A percentile compares a stretch with the other conserved stretches of the same genome.
Conservation (phyloP, 2,329 filamentous ascomycete species). For the Camptophora hylomeconis region DNA sequence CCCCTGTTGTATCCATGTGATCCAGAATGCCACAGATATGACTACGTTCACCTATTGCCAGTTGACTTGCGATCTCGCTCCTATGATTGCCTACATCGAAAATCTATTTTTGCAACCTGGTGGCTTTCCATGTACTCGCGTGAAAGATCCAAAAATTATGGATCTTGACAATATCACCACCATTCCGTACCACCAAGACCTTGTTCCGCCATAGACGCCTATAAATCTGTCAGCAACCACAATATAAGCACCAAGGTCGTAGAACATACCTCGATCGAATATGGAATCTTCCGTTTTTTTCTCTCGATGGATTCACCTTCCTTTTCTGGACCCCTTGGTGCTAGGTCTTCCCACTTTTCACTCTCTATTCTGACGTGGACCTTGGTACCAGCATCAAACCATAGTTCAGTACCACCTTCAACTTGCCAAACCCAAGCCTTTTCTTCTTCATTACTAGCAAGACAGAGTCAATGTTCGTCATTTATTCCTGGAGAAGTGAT, state of each 20-base stretch:
- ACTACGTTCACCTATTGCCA: no score
- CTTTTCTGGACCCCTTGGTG: no score
- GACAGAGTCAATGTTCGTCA: conserved; percentile 19
- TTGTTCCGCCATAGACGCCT: conserved; percentile 35
- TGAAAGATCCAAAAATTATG: no score
- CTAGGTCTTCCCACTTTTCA: conserved; percentile 72
- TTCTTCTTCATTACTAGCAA: conserved; percentile 55
- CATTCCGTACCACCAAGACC: conserved; percentile 32
- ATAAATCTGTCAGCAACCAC: conserved; percentile 9
- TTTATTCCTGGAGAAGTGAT: conserved; percentile 2
- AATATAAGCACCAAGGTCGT: conserved; percentile 1
- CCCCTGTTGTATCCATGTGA: no score
- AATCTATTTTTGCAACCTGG: no score
- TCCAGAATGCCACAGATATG: no score
- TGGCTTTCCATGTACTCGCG: no score
- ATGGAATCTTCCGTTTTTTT: conserved; percentile 20
- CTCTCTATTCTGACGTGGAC: conserved; percentile 75
- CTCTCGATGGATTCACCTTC: no score
- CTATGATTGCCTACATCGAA: no score
- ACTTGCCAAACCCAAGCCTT: conserved; percentile 81
- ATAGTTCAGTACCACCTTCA: conserved; percentile 58
- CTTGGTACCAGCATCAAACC: conserved; percentile 80
- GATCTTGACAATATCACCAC: no score
- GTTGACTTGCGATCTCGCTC: no score
- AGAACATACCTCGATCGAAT: conserved; percentile 30